These are phyloP conservation scores for Sugiyamaella grinbergsii DNA, from an alignment of 1,139 yeast species.

Conservation along the genomic window DNA sequence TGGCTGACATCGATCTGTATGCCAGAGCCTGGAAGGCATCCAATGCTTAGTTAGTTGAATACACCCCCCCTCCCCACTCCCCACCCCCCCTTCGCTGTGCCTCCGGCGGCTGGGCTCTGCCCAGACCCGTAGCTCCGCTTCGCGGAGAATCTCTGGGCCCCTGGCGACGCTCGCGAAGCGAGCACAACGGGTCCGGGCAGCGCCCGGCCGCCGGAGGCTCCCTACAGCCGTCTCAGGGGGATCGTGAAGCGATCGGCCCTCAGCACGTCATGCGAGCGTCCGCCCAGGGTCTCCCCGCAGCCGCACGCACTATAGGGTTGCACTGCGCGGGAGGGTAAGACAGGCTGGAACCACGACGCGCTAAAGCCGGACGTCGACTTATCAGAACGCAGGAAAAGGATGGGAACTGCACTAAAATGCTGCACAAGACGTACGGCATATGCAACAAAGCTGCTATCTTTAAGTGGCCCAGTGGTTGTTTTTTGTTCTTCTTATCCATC, in stretches of 20 bases:
- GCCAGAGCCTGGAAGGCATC: constrained; percentile 21
- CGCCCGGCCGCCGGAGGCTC: too few relatives aligned
- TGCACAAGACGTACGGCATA: constrained; percentile 5
- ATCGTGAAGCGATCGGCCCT: too few relatives aligned
- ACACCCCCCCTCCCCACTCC: neutral
- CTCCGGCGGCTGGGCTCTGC: constrained; percentile 5
- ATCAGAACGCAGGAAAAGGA: constrained; percentile 5
- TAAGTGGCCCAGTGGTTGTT: constrained; percentile 3
- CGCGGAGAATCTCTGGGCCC: neutral
- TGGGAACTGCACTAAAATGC: neutral
- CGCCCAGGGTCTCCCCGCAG: too few relatives aligned
- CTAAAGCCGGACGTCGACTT: too few relatives aligned
- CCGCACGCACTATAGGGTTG: too few relatives aligned
- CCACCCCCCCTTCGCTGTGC: neutral
- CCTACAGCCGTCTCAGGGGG: too few relatives aligned
- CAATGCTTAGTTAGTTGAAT: neutral
- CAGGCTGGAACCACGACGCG: too few relatives aligned
- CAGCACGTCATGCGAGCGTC: too few relatives aligned
- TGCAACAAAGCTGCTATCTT: constrained; percentile 6
- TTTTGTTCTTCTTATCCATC: neutral
- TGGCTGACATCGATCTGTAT: constrained; percentile 23
- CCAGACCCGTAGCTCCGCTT: constrained; percentile 4
- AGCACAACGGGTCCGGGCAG: too few relatives aligned
- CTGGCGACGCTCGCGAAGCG: too few relatives aligned
- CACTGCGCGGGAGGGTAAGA: too few relatives aligned